Percentiles rank a stretch among this genome's conserved stretches.
Evolutionary conservation across 2,329 filamentous ascomycete genomes (phyloP).

Genomic region (Myriosclerotinia curreyana): DNA sequence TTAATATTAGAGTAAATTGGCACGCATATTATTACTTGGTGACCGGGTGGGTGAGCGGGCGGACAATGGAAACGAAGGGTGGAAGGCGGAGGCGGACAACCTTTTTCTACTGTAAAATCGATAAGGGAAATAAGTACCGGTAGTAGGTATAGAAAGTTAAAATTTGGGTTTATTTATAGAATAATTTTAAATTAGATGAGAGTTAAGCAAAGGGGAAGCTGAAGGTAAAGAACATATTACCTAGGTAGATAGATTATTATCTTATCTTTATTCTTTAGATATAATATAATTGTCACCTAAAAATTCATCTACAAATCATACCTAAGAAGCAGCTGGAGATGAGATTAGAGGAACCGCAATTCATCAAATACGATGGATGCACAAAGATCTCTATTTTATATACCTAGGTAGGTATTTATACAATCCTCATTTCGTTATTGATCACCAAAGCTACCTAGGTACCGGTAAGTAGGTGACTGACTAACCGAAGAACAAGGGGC

Average conservation of each 20-base stretch:
- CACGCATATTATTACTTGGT: too few relatives aligned
- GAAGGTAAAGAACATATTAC: not conserved
- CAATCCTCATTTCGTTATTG: conserved; percentile 1
- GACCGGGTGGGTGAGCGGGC: too few relatives aligned
- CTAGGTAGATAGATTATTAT: too few relatives aligned
- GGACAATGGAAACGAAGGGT: too few relatives aligned
- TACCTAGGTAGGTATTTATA: not conserved
- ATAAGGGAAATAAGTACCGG: too few relatives aligned
- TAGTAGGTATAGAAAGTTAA: not conserved
- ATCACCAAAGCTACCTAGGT: not conserved
- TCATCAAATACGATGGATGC: conserved; percentile 1
- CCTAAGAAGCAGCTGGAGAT: too few relatives aligned
- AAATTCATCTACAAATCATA: not conserved
- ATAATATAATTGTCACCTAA: not conserved
- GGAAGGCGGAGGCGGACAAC: too few relatives aligned
- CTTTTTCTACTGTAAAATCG: too few relatives aligned
- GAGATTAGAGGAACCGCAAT: not conserved
- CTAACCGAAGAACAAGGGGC: not conserved
- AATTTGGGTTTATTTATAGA: too few relatives aligned
- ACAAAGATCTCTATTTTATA: not conserved
- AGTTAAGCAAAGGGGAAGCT: not conserved
- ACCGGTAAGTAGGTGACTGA: too few relatives aligned
- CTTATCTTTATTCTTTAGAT: not conserved
- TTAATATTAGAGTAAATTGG: too few relatives aligned
- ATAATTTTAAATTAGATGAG: not conserved